Evolutionary conservation across 257 asterid genomes (phyloP), one percentile per base, ranked within the genome.

Genomic region (Nyctanthes arbortristis): DNA sequence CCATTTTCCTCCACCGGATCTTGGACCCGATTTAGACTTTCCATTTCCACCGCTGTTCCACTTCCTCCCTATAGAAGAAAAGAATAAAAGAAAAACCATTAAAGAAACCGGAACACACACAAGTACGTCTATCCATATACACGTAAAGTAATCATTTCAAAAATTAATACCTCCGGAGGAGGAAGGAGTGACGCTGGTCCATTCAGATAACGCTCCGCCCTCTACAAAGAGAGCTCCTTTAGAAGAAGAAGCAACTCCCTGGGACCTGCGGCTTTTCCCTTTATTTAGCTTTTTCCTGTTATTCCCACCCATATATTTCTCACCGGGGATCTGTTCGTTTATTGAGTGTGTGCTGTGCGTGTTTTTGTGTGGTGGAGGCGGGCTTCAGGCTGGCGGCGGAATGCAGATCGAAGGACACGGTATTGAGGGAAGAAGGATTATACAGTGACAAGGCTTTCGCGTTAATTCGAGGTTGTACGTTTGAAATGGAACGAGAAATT

Each of bases 161-260:
- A 66, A 47, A 22, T 18, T 59, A 55, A 59, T 58, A 92, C 98
- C 98, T 85, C 87, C 72, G 18, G 96, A 77, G 69, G 90, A 86
- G 66, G 93, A 90, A 63, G 96, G 84, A 71, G 65, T 66, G 79
- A 66, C 65, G 61, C 76, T 71, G n/a, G 86, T 65, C 96, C 95
- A 91, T 77, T 93, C 91, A n/a, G 89, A 80, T 49, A 93, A 73
- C 29, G 80, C 49, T 37, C 99, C 96, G 18, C 99, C 99, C 69
- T 83, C 92, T 7, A 91, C 91, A 65, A 91, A 93, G 69, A 84
- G 84, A 30, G 81, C 84, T 56, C 75, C 91, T 61, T 62, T 76
- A 65, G 85, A 74, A 59, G 85, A 68, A 58, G 87, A 65, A 13
- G 63, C 75, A 33, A 74, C 25, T 7, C 73, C 40, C 34, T 77